phyloP scores from a whole-genome alignment of 257 asterid genomes.

The Fraxinus cuspidata region DNA sequence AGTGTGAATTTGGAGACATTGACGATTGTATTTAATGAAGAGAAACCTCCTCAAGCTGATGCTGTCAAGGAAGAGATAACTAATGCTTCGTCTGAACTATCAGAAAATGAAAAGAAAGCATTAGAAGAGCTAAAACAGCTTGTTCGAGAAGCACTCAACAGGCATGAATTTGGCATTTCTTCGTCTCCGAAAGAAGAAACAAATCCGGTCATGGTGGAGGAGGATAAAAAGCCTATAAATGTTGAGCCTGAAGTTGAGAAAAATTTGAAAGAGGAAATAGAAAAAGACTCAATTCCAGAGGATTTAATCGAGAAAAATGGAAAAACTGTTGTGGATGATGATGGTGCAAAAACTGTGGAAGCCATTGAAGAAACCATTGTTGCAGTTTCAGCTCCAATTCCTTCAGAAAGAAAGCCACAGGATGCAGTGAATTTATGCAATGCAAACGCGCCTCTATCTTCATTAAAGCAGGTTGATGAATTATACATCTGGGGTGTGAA shows the following conservation, averaged over 20 bases:
- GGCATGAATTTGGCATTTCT: conserved; percentile 13
- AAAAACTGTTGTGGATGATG: conserved; percentile 24
- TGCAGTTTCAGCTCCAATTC: conserved; percentile 6
- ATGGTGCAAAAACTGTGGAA: conserved; percentile 38
- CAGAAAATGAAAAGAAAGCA: conserved; percentile 26
- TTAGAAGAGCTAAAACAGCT: conserved; percentile 32
- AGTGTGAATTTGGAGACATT: too few relatives aligned
- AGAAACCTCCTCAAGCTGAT: not conserved
- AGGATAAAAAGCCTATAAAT: too few relatives aligned
- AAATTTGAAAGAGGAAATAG: not conserved
- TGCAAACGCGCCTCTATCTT: not conserved
- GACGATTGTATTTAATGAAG: not conserved
- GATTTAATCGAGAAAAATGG: not conserved
- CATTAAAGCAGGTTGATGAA: not conserved
- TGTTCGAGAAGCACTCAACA: conserved; percentile 26
- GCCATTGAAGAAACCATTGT: conserved; percentile 40
- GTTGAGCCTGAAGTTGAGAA: not conserved
- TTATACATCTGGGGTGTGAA: conserved; percentile 38
- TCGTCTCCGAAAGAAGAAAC: not conserved
- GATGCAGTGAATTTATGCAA: not conserved
- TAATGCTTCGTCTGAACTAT: conserved; percentile 3
- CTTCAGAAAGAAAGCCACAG: not conserved
- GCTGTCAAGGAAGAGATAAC: not conserved
- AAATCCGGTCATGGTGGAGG: not conserved
- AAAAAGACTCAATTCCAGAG: not conserved